phyloP scores from a whole-genome alignment of 768 basidiomycete genomes.

The Lentinula detonsa region DNA sequence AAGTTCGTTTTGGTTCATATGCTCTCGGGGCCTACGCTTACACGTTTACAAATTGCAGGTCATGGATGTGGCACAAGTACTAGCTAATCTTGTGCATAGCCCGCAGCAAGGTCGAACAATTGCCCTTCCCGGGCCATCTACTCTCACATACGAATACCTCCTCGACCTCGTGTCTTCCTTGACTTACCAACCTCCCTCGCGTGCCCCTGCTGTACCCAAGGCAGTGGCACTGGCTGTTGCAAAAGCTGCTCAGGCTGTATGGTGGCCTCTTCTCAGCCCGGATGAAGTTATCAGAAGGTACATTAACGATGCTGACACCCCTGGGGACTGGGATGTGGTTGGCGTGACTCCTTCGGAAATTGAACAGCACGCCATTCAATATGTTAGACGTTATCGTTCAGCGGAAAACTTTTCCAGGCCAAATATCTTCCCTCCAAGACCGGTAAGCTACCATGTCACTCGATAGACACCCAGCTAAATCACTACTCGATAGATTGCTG shows the following conservation, averaged over 20 bases:
- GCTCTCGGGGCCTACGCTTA: conserved; percentile 10
- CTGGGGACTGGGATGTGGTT: conserved; percentile 79
- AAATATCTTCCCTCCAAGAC: conserved; percentile 54
- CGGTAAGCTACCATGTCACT: conserved; percentile 12
- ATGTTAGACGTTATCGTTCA: conserved; percentile 83
- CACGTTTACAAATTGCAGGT: conserved; percentile 38
- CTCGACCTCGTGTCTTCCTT: conserved; percentile 73
- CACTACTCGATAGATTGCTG: neutral
- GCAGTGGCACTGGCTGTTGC: conserved; percentile 58
- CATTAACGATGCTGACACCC: conserved; percentile 70
- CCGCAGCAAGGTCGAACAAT: conserved; percentile 62
- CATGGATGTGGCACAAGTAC: conserved; percentile 88
- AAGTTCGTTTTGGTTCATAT: conserved; percentile 17
- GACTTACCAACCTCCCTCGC: conserved; percentile 69
- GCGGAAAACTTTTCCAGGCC: conserved; percentile 69
- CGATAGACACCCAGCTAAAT: neutral
- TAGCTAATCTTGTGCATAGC: conserved; percentile 67
- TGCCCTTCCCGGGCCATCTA: conserved; percentile 84
- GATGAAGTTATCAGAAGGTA: conserved; percentile 89
- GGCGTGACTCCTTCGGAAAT: conserved; percentile 80
- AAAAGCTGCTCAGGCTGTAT: conserved; percentile 55
- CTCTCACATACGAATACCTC: conserved; percentile 77
- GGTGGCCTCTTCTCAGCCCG: conserved; percentile 91
- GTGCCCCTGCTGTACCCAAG: conserved; percentile 75
- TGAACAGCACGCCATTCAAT: conserved; percentile 82